Conservation (phyloP, 2,329 filamentous ascomycete species). For the Zymoseptoria crescenta region DNA sequence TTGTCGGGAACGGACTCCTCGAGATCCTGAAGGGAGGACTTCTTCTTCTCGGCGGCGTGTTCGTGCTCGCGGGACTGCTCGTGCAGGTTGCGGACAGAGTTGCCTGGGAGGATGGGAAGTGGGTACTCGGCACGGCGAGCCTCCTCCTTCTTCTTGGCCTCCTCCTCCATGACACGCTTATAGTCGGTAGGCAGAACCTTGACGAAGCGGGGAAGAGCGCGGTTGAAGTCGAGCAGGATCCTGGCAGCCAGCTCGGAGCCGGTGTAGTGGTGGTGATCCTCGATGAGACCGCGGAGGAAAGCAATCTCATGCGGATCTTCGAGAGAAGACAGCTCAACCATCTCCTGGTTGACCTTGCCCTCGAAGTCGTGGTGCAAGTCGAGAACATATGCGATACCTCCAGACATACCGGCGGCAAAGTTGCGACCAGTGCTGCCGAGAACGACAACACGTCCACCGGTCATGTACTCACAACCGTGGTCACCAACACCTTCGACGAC, state of each 20-base stretch:
- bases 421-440: constrained; percentile 88
- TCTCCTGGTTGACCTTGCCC: constrained; percentile 91
- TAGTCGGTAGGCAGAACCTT: constrained; percentile 93
- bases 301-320: constrained; percentile 85
- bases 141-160: constrained; percentile 75
- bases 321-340: constrained; percentile 82
- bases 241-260: constrained; percentile 90
- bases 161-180: constrained; percentile 83
- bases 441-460: constrained; percentile 80
- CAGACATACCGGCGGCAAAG: constrained; percentile 97
- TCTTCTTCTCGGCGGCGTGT: constrained; percentile 58
- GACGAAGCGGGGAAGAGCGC: constrained; percentile 80
- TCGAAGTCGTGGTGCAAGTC: constrained; percentile 85
- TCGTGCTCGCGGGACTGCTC: constrained; percentile 48
- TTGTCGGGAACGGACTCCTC: constrained; percentile 84
- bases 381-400: constrained; percentile 90
- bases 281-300: constrained; percentile 80
- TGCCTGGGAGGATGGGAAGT: constrained; percentile 66
- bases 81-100: constrained; percentile 47
- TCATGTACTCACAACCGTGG: constrained; percentile 98
- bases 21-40: constrained; percentile 66
- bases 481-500: constrained; percentile 95
- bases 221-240: constrained; percentile 89
- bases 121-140: constrained; percentile 79
- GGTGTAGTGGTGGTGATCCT: constrained; percentile 97